A percentile compares a stretch with the other conserved stretches of the same genome.
phyloP scores from a whole-genome alignment of 768 basidiomycete genomes.

The Leccinum fibrillosum region DNA sequence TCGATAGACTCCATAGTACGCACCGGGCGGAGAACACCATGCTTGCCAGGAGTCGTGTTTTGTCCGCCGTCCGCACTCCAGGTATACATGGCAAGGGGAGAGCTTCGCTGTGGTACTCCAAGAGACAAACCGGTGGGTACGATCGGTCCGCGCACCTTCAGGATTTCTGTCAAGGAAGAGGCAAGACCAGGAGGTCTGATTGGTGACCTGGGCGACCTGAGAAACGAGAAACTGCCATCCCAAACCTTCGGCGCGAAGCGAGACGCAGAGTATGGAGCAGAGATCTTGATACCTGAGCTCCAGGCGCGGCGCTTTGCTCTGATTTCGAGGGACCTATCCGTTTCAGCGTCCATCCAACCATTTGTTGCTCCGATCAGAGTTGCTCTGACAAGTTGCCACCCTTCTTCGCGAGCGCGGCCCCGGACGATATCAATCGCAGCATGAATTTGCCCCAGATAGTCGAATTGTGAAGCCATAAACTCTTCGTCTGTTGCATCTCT shows the following conservation, averaged over 20 bases:
- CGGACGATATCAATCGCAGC: conserved; percentile 42
- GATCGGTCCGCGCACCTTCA: conserved; percentile 16
- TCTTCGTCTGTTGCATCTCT: conserved; percentile 11
- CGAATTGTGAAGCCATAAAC: conserved; percentile 13
- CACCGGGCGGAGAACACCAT: conserved; percentile 16
- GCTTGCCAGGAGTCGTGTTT: conserved; percentile 13
- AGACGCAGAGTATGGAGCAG: conserved; percentile 22
- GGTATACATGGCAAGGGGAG: conserved; percentile 42
- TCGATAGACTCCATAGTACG: conserved; percentile 12
- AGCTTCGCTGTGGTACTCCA: conserved; percentile 47
- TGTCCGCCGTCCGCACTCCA: conserved; percentile 41
- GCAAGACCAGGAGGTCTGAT: conserved; percentile 22
- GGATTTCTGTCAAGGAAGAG: background rate
- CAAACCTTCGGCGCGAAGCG: conserved; percentile 12
- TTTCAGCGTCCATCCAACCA: conserved; percentile 27
- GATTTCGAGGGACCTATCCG: conserved; percentile 46
- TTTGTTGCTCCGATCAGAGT: conserved; percentile 18
- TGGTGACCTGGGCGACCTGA: background rate
- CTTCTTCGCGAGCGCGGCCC: conserved; percentile 38
- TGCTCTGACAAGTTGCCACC: conserved; percentile 38
- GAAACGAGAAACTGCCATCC: conserved; percentile 8
- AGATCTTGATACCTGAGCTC: conserved; percentile 50
- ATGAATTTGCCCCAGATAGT: conserved; percentile 36
- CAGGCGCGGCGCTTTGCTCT: conserved; percentile 64
- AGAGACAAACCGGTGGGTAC: conserved; percentile 42